A percentile compares a stretch with the other conserved stretches of the same genome.
phyloP scores from a whole-genome alignment of 2,329 filamentous ascomycete species.

The Arthrobotrys entomopaga region DNA sequence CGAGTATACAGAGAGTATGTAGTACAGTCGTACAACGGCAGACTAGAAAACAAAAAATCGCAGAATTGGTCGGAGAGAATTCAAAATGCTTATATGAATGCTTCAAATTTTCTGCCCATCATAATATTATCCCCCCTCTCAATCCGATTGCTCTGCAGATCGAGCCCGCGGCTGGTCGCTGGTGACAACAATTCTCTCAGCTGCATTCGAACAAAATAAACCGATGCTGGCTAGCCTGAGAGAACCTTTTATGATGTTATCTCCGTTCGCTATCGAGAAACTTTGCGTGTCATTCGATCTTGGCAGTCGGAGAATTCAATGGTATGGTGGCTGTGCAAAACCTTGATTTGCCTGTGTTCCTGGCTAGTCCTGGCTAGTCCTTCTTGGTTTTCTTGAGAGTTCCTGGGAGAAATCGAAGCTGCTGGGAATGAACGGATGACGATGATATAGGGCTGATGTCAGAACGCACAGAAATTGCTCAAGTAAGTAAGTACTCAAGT shows the following conservation, averaged over 20 bases:
- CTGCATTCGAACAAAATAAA: conserved; percentile 39
- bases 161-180: conserved; percentile 5
- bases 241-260: conserved; percentile 40
- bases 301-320: not conserved
- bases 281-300: conserved; percentile 5
- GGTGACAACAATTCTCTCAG: conserved; percentile 8
- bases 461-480: not conserved
- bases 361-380: conserved; percentile 5
- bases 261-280: conserved; percentile 29
- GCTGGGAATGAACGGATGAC: conserved; percentile 32
- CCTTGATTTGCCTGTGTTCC: not conserved
- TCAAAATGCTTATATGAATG: too few relatives aligned
- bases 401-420: conserved; percentile 11
- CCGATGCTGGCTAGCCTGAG: conserved; percentile 19
- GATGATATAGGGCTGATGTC: conserved; percentile 47
- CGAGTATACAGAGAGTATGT: too few relatives aligned
- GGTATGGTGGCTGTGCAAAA: not conserved
- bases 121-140: not conserved
- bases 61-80: conserved; percentile 5
- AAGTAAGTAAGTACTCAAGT: too few relatives aligned
- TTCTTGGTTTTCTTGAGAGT: not conserved
- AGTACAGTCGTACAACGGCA: too few relatives aligned
- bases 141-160: not conserved
- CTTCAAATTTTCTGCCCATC: too few relatives aligned
- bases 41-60: not conserved